Evolutionary conservation across 306 rosid genomes (phyloP).

Genomic region (Argentina anserina): DNA sequence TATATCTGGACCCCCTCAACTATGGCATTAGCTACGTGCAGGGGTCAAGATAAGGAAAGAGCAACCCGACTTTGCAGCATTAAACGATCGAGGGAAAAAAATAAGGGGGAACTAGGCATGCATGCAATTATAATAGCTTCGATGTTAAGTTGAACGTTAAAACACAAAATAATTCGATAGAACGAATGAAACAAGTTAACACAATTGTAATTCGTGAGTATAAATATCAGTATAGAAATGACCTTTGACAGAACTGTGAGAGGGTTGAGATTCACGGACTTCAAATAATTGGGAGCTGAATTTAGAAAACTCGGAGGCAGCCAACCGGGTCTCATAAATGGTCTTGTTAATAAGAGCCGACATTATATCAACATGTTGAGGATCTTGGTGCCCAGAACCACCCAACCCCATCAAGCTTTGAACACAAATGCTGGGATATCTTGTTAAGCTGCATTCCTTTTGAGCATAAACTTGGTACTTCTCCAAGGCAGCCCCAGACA

Average conservation of each 20-base stretch:
- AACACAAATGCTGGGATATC: conserved; percentile 38
- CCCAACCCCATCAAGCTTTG: conserved; percentile 32
- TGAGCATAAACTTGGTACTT: conserved; percentile 7
- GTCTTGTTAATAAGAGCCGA: conserved; percentile 34
- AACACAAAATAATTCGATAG: too few species aligned
- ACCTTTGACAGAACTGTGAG: conserved; percentile 30
- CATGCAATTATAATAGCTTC: too few species aligned
- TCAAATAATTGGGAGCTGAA: conserved; percentile 19
- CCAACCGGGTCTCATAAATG: conserved; percentile 35
- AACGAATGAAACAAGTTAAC: background rate
- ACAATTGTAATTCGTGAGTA: background rate
- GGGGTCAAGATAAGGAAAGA: too few species aligned
- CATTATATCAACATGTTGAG: conserved; percentile 21
- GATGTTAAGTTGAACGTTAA: too few species aligned
- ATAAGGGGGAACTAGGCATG: too few species aligned
- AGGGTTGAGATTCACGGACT: conserved; percentile 9
- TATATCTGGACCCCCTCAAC: too few species aligned
- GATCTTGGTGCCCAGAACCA: conserved; percentile 16
- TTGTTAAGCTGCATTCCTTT: conserved; percentile 31
- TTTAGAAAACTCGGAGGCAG: conserved; percentile 17
- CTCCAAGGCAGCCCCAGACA: conserved; percentile 1
- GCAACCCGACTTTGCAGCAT: too few species aligned
- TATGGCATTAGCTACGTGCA: too few species aligned
- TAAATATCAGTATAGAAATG: background rate
- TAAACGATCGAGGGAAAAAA: too few species aligned